Evolutionary conservation across 2,329 filamentous ascomycete genomes (phyloP).

Genomic region (Volutella citrinella): DNA sequence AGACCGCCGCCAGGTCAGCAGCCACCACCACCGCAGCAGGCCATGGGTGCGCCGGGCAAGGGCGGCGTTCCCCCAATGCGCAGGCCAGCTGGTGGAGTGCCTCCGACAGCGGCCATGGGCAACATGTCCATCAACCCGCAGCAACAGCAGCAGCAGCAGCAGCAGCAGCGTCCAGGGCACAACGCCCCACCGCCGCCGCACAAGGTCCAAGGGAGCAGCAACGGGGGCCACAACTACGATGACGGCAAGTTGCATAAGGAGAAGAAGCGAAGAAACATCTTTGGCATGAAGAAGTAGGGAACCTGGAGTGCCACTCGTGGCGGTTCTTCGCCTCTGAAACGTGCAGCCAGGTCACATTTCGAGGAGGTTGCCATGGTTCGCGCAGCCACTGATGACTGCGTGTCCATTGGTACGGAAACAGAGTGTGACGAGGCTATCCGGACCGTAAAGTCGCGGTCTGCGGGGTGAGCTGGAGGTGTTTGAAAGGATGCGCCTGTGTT

Average conservation of each 20-base stretch:
- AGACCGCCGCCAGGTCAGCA: conserved; percentile 35
- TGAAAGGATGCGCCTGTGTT: no score
- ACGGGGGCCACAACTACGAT: conserved; percentile 21
- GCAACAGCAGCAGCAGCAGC: no score
- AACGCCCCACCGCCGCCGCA: conserved; percentile 14
- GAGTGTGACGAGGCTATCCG: no score
- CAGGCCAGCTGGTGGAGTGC: conserved; percentile 19
- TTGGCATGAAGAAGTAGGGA: conserved; percentile 57
- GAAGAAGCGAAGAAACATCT: conserved; percentile 60
- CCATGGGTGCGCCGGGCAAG: conserved; percentile 20
- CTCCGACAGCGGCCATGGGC: conserved; percentile 53
- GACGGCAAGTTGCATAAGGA: conserved; percentile 50
- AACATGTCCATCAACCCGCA: conserved; percentile 48
- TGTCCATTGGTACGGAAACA: no score
- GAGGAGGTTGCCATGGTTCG: no score
- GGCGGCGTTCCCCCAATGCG: conserved; percentile 26
- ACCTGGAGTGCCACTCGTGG: conserved; percentile 26
- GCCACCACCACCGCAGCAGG: conserved; percentile 11
- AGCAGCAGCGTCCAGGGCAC: no score
- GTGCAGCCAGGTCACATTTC: neutral
- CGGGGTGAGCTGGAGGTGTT: no score
- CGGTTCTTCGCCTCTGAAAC: conserved; percentile 8
- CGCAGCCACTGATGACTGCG: no score
- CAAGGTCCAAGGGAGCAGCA: conserved; percentile 20
- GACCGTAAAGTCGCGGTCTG: no score